phyloP scores from a whole-genome alignment of 352 stramenopile genomes.

The Peronospora farinosa region DNA sequence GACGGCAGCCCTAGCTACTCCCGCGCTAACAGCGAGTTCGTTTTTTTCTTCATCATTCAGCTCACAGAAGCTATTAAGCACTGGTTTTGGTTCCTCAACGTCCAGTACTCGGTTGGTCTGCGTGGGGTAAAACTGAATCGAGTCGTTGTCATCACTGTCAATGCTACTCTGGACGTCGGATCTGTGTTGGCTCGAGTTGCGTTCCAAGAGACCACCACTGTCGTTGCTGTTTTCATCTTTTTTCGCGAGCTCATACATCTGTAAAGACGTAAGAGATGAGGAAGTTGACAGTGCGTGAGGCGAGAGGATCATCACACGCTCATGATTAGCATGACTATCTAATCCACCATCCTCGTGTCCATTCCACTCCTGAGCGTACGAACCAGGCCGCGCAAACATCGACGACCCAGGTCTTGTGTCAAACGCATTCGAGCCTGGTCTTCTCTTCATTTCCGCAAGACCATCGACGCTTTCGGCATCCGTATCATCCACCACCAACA shows the following conservation, averaged over 20 bases:
- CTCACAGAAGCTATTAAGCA: slow-evolving; percentile 31
- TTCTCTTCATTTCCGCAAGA: slow-evolving; percentile 25
- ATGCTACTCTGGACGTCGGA: slow-evolving; percentile 17
- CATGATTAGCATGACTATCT: slow-evolving; percentile 20
- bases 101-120: slow-evolving; percentile 15
- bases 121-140: slow-evolving; percentile 43
- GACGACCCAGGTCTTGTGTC: slow-evolving; percentile 15
- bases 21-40: slow-evolving; percentile 13
- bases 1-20: slow-evolving; percentile 12
- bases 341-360: slow-evolving; percentile 18
- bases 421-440: slow-evolving; percentile 14
- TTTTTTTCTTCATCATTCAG: slow-evolving; percentile 26
- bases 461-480: slow-evolving; percentile 32
- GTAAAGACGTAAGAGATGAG: slow-evolving; percentile 34
- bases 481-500: slow-evolving; percentile 32
- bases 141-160: slow-evolving; percentile 26
- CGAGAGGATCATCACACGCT: slow-evolving; percentile 27
- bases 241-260: slow-evolving; percentile 26
- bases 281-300: slow-evolving; percentile 26
- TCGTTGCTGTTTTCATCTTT: slow-evolving; percentile 25
- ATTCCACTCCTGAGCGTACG: slow-evolving; percentile 26
- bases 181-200: slow-evolving; percentile 12
- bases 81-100: slow-evolving; percentile 10
- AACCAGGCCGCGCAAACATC: slow-evolving; percentile 14
- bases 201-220: slow-evolving; percentile 12